Evolutionary conservation across 2,329 filamentous ascomycete genomes (phyloP).

Genomic region (Ophiostoma novo-ulmi): DNA sequence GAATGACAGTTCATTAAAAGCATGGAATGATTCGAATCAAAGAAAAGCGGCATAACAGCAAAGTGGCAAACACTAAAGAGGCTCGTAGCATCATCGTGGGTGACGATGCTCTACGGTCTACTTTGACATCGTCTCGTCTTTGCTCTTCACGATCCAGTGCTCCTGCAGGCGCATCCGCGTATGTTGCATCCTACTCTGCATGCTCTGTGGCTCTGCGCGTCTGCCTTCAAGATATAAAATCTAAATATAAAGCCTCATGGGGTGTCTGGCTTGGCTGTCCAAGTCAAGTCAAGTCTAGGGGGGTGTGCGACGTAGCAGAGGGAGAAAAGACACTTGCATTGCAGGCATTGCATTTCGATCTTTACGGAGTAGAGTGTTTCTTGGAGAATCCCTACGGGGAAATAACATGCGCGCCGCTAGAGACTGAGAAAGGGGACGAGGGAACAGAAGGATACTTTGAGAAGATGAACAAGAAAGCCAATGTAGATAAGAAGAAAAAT

Average conservation of each 20-base stretch:
- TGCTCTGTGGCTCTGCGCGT: too few relatives aligned
- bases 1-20: too few relatives aligned
- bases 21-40: too few relatives aligned
- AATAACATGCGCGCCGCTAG: slow-evolving; percentile 18
- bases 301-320: background rate
- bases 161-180: too few relatives aligned
- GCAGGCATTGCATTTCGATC: background rate
- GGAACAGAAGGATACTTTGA: background rate
- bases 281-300: background rate
- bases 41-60: too few relatives aligned
- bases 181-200: too few relatives aligned
- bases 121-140: too few relatives aligned
- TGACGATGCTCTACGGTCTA: background rate
- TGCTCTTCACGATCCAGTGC: too few relatives aligned
- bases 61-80: background rate
- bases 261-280: background rate
- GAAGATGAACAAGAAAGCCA: background rate
- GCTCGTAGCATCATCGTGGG: background rate
- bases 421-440: background rate
- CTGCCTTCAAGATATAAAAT: too few relatives aligned
- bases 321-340: background rate
- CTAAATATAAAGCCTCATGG: background rate
- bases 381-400: slow-evolving; percentile 14
- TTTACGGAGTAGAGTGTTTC: slow-evolving; percentile 6
- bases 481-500: background rate